phyloP scores from a whole-genome alignment of 305 asterid species.

The Fraxinus paxiana region DNA sequence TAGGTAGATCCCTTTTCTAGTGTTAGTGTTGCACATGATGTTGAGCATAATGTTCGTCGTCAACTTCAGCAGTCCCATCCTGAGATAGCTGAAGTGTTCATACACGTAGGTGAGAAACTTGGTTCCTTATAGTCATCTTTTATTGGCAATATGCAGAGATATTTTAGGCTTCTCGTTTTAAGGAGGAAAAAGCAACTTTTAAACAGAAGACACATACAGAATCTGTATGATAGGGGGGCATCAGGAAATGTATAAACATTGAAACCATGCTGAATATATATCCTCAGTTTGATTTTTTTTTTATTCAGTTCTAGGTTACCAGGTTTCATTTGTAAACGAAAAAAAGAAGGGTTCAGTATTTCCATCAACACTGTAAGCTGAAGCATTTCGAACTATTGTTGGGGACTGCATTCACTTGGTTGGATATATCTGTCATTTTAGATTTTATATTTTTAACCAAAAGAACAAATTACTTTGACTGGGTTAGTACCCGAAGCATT shows the following conservation, averaged over 20 bases:
- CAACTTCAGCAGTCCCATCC: conserved; percentile 68
- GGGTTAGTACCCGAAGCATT: not conserved
- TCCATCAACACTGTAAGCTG: not conserved
- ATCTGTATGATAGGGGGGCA: not conserved
- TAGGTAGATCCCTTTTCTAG: conserved; percentile 97
- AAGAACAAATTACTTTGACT: not conserved
- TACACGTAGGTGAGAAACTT: conserved; percentile 63
- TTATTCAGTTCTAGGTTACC: not conserved
- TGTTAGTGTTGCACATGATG: conserved; percentile 85
- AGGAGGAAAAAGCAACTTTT: not conserved
- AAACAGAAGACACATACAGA: not conserved
- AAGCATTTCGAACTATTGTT: not conserved
- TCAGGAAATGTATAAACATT: not conserved
- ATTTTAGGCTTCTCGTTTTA: not conserved
- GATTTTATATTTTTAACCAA: not conserved
- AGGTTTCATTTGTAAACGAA: not conserved
- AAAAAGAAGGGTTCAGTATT: not conserved
- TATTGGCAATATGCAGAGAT: not conserved
- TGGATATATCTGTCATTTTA: not conserved
- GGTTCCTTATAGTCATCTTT: not conserved
- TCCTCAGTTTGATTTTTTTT: not conserved
- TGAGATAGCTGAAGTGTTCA: conserved; percentile 84
- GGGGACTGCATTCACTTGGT: not conserved
- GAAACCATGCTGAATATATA: not conserved
- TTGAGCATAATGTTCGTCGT: conserved; percentile 73